phyloP scores from a whole-genome alignment of 345 rosid species.

The Ceriops decandra region DNA sequence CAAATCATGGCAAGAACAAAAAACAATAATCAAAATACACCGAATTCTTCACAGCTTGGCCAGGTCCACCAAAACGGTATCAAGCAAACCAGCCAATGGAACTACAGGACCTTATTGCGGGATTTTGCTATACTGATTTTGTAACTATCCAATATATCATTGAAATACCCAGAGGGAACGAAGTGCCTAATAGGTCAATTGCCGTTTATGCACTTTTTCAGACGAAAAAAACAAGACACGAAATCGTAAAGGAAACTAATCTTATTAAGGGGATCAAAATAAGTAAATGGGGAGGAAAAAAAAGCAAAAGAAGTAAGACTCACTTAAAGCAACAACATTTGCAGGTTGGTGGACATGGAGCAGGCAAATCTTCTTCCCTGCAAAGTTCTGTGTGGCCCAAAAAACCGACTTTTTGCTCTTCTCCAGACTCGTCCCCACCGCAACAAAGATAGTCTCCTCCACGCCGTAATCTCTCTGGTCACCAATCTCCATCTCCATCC shows the following conservation, averaged over 20 bases:
- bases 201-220: too few species aligned
- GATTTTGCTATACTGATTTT: too few species aligned
- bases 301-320: slow-evolving; percentile 23
- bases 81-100: too few species aligned
- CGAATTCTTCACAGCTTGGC: too few species aligned
- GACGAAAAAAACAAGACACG: too few species aligned
- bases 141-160: too few species aligned
- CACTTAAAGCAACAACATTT: slow-evolving; percentile 45
- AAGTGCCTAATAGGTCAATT: too few species aligned
- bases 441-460: slow-evolving; percentile 69
- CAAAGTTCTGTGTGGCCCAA: slow-evolving; percentile 67
- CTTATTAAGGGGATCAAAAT: not conserved
- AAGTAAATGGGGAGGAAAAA: not conserved
- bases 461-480: slow-evolving; percentile 31
- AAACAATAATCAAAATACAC: too few species aligned
- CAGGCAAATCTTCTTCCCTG: slow-evolving; percentile 65
- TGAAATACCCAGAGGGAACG: too few species aligned
- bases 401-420: slow-evolving; percentile 49
- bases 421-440: slow-evolving; percentile 66
- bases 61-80: too few species aligned
- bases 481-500: slow-evolving; percentile 35
- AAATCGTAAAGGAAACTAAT: not conserved
- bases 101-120: too few species aligned
- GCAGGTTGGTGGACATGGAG: slow-evolving; percentile 67
- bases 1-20: not conserved